These are phyloP conservation scores for Ochromonas danica DNA, from an alignment of 108 stramenopile genomes.

Conservation along the genomic window DNA sequence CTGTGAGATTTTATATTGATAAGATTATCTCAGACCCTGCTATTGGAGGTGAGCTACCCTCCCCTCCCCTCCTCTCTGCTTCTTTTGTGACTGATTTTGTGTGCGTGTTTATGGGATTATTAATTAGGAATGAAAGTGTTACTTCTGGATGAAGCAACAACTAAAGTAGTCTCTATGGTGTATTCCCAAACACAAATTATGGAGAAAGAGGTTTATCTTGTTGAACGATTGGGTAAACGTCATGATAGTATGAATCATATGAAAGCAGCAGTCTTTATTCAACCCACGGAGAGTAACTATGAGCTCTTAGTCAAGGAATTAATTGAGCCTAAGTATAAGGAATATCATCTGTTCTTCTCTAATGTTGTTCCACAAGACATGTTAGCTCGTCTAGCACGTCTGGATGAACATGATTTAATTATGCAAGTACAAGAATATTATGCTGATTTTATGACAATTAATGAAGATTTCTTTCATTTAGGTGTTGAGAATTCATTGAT, in stretches of 20 bases:
- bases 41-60: conserved; percentile 35
- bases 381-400: conserved; percentile 78
- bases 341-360: conserved; percentile 95
- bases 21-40: conserved; percentile 73
- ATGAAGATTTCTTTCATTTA: conserved; percentile 74
- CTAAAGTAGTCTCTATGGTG: conserved; percentile 66
- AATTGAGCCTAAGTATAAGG: conserved; percentile 70
- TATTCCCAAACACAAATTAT: conserved; percentile 84
- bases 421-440: conserved; percentile 93
- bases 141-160: conserved; percentile 82
- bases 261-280: conserved; percentile 84
- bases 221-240: conserved; percentile 63
- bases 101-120: too few species aligned
- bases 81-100: too few species aligned
- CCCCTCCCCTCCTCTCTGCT: too few species aligned
- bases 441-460: conserved; percentile 91
- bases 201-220: conserved; percentile 74
- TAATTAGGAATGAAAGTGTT: conserved; percentile 85
- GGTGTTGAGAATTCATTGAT: conserved; percentile 20
- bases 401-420: conserved; percentile 78
- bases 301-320: conserved; percentile 75
- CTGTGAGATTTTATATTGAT: conserved; percentile 78
- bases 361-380: conserved; percentile 73
- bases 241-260: conserved; percentile 67
- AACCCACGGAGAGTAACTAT: conserved; percentile 79